Conservation (phyloP, 1,284 basidiomycete genomes). For the Caloboletus firmus region DNA sequence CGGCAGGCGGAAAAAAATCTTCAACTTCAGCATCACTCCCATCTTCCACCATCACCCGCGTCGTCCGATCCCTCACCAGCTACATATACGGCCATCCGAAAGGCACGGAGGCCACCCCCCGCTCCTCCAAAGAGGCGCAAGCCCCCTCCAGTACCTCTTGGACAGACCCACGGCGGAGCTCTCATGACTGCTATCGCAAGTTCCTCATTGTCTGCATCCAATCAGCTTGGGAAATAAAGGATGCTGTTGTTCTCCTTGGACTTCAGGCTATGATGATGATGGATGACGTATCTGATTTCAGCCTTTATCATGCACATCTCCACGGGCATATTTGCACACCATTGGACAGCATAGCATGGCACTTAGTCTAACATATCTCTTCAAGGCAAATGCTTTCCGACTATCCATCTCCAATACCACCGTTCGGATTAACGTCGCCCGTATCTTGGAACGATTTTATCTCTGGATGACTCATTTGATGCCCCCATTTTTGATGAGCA, state of each 20-base stretch:
- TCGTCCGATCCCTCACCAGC: slow-evolving; percentile 19
- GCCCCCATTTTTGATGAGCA: neutral
- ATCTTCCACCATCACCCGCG: slow-evolving; percentile 15
- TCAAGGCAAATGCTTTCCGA: slow-evolving; percentile 10
- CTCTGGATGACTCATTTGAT: neutral
- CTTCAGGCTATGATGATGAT: slow-evolving; percentile 5
- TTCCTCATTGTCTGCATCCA: slow-evolving; percentile 17
- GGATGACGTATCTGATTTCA: slow-evolving; percentile 8
- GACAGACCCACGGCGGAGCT: slow-evolving; percentile 44
- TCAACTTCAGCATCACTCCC: slow-evolving; percentile 18
- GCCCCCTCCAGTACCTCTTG: slow-evolving; percentile 60
- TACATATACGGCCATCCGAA: slow-evolving; percentile 9
- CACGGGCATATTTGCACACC: slow-evolving; percentile 19
- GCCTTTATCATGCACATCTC: slow-evolving; percentile 13
- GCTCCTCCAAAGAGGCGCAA: slow-evolving; percentile 62
- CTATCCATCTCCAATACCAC: slow-evolving; percentile 2
- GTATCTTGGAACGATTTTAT: neutral
- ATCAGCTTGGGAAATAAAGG: slow-evolving; percentile 21
- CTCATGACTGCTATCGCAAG: slow-evolving; percentile 53
- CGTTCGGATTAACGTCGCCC: neutral
- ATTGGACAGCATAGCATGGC: slow-evolving; percentile 25
- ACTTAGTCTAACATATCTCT: slow-evolving; percentile 14
- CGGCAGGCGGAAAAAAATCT: slow-evolving; percentile 17
- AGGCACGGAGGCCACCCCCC: slow-evolving; percentile 41
- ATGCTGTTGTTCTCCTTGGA: neutral